These are phyloP conservation scores for Rhizopogon vinicolor DNA, from an alignment of 768 basidiomycete genomes.

Conservation along the genomic window DNA sequence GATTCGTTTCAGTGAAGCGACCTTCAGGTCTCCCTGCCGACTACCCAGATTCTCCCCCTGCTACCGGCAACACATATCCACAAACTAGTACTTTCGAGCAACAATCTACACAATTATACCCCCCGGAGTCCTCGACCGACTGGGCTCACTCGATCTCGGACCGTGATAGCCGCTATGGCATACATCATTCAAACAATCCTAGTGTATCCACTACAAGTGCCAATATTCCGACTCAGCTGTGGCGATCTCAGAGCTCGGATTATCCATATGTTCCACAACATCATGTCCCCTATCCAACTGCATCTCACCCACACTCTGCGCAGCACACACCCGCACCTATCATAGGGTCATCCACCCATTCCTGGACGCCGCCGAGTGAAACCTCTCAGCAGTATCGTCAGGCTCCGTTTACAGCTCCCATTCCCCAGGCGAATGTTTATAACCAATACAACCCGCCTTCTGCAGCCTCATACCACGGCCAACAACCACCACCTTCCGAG, in stretches of 20 bases:
- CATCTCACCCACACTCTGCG: constrained; percentile 9
- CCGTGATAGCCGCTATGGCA: neutral
- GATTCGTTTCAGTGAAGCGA: constrained; percentile 51
- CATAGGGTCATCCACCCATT: constrained; percentile 10
- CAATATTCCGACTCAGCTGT: constrained; percentile 10
- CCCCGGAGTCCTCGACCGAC: neutral
- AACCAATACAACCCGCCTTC: constrained; percentile 14
- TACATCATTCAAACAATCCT: neutral
- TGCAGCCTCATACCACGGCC: neutral
- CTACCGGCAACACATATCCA: neutral
- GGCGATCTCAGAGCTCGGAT: constrained; percentile 24
- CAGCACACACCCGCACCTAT: constrained; percentile 13
- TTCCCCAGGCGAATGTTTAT: constrained; percentile 10
- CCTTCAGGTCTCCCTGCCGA: constrained; percentile 14
- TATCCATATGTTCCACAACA: constrained; percentile 21
- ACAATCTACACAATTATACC: neutral
- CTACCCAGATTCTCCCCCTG: neutral
- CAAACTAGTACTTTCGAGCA: neutral
- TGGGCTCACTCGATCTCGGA: neutral
- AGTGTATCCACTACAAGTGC: neutral
- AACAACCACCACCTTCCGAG: constrained; percentile 32
- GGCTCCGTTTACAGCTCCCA: constrained; percentile 2
- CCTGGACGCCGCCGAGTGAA: constrained; percentile 11
- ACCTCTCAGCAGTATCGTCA: constrained; percentile 8
- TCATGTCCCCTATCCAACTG: constrained; percentile 8